phyloP scores from a whole-genome alignment of 2,329 filamentous ascomycete genomes.

The Paecilomyces formosus region DNA sequence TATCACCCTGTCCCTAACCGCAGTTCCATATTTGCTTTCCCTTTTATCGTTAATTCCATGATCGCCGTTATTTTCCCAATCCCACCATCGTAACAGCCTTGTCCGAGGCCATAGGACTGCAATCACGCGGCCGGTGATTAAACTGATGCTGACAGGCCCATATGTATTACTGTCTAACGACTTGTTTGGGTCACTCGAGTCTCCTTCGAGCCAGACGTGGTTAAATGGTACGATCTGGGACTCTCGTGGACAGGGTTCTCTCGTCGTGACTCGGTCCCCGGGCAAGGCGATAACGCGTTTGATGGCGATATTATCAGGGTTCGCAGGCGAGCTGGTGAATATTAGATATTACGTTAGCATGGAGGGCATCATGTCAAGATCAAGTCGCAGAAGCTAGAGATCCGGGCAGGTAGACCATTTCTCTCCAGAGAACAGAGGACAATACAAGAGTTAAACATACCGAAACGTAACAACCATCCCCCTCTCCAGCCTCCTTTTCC shows the following conservation, averaged over 20 bases:
- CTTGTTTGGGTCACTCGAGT: constrained; percentile 58
- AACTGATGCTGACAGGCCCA: constrained; percentile 67
- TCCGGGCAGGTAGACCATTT: background rate
- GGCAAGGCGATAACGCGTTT: constrained; percentile 79
- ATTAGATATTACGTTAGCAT: background rate
- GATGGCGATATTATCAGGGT: constrained; percentile 62
- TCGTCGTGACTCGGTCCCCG: constrained; percentile 67
- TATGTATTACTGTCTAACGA: constrained; percentile 84
- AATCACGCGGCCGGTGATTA: constrained; percentile 69
- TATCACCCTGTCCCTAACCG: constrained; percentile 26
- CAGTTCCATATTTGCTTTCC: constrained; percentile 21
- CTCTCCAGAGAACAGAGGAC: background rate
- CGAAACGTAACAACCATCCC: constrained; percentile 68
- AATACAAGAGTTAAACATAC: constrained; percentile 10
- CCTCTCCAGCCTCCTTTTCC: constrained; percentile 52
- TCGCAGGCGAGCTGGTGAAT: constrained; percentile 56
- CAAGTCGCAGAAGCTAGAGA: background rate
- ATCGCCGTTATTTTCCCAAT: constrained; percentile 27
- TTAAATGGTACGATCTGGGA: constrained; percentile 62
- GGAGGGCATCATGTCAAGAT: background rate
- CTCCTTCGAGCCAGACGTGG: constrained; percentile 93
- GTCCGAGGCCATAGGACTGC: constrained; percentile 60
- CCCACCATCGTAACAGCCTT: constrained; percentile 28
- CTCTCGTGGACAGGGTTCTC: constrained; percentile 49
- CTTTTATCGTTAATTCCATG: constrained; percentile 15